Evolutionary conservation across 1,284 basidiomycete species (phyloP).

Genomic region (Cryptococcus sp.): DNA sequence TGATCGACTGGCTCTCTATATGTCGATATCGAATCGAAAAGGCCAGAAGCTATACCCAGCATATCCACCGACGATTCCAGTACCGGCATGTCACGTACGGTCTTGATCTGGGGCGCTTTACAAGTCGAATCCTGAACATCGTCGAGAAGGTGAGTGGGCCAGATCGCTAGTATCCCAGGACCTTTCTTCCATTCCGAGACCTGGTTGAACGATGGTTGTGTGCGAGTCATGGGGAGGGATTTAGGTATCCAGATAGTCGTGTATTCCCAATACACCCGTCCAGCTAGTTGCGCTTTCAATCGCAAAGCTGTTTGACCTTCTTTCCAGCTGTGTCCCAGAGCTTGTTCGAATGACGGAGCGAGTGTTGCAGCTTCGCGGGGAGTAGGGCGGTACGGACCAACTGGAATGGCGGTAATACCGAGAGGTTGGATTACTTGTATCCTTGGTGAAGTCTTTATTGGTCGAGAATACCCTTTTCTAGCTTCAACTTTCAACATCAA

Average conservation of each 20-base stretch:
- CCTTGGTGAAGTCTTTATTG: not conserved
- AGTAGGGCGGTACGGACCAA: constrained; percentile 11
- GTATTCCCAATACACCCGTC: constrained; percentile 5
- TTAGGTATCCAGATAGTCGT: constrained; percentile 5
- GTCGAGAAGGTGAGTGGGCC: constrained; percentile 33
- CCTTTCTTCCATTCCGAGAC: constrained; percentile 7
- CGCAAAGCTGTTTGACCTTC: not conserved
- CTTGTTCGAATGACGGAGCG: constrained; percentile 12
- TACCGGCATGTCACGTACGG: no score
- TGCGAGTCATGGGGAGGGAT: constrained; percentile 38
- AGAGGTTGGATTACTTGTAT: constrained; percentile 11
- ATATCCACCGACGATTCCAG: no score
- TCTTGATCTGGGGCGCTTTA: no score
- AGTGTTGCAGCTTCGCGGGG: constrained; percentile 15
- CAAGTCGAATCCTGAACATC: no score
- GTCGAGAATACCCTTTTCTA: not conserved
- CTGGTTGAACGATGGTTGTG: not conserved
- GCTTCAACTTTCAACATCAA: constrained; percentile 2
- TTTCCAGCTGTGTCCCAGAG: constrained; percentile 25
- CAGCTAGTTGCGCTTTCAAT: not conserved
- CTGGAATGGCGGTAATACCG: constrained; percentile 21
- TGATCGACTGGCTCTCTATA: constrained; percentile 21
- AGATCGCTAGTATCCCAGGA: constrained; percentile 35
- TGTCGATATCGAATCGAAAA: constrained; percentile 32
- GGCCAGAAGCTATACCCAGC: constrained; percentile 11